Percentiles rank a stretch among this genome's conserved stretches.
Evolutionary conservation across 83 land plant species (phyloP).

Genomic region (Larix sibirica): DNA sequence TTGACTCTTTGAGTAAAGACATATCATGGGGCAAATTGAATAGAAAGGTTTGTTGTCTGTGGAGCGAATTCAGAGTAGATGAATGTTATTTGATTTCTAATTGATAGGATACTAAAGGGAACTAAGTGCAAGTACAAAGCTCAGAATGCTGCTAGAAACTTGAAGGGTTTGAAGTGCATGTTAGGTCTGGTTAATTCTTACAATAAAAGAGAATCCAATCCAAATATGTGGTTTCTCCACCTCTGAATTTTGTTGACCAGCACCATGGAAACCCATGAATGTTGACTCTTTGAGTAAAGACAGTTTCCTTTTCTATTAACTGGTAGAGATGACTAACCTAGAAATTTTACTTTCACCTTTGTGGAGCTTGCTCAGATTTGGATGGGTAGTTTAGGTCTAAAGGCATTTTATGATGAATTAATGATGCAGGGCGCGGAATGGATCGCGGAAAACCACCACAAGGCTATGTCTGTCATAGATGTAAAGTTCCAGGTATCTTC

Average conservation of each 20-base stretch:
- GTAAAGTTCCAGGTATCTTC: slow-evolving; percentile 77
- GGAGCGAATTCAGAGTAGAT: background rate
- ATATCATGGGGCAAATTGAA: too few relatives aligned
- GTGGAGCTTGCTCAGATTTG: background rate
- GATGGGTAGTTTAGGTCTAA: background rate
- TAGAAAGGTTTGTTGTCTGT: background rate
- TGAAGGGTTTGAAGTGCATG: background rate
- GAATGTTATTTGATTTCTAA: background rate
- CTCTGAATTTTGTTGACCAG: background rate
- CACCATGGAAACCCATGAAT: background rate
- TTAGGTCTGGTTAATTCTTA: background rate
- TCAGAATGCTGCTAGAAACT: background rate
- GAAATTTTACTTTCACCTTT: background rate
- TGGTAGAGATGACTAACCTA: background rate
- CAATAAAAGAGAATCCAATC: background rate
- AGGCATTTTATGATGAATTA: background rate
- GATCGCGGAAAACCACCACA: slow-evolving; percentile 76
- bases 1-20: too few relatives aligned
- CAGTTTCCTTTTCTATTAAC: background rate
- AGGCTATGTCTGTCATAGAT: slow-evolving; percentile 92
- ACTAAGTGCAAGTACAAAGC: background rate
- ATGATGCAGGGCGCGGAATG: slow-evolving; percentile 40
- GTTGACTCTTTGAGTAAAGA: too few relatives aligned
- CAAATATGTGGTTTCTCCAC: background rate
- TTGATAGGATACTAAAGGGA: background rate